A percentile compares a stretch with the other conserved stretches of the same genome.
Evolutionary conservation across 2,329 filamentous ascomycete genomes (phyloP).

Genomic region (Aspergillus viridinutans): DNA sequence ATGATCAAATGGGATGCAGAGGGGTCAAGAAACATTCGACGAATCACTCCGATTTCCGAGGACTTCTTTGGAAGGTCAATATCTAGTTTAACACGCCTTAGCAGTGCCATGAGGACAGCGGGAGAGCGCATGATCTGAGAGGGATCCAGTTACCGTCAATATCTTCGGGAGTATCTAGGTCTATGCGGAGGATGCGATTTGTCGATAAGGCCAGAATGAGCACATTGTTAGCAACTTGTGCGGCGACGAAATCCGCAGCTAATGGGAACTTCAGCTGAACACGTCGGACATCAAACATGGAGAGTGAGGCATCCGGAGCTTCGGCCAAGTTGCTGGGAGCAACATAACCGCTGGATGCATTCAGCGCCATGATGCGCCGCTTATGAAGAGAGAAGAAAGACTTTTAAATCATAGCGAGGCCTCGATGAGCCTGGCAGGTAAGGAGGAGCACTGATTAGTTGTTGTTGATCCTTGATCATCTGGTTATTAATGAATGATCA

Average conservation of each 20-base stretch:
- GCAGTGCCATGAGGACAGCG: slow-evolving; percentile 2
- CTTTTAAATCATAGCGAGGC: slow-evolving; percentile 28
- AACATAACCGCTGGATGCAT: slow-evolving; percentile 67
- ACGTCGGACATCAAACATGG: slow-evolving; percentile 90
- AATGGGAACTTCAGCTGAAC: slow-evolving; percentile 94
- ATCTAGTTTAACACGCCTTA: slow-evolving; percentile 53
- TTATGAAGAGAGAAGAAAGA: slow-evolving; percentile 3
- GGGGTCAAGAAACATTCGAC: slow-evolving; percentile 94
- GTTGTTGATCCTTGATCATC: not conserved
- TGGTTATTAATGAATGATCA: not conserved
- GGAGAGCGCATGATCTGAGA: not conserved
- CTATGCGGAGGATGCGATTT: slow-evolving; percentile 87
- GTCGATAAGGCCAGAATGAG: slow-evolving; percentile 88
- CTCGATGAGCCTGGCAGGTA: slow-evolving; percentile 5
- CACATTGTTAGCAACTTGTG: slow-evolving; percentile 96
- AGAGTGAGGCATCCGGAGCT: slow-evolving; percentile 60
- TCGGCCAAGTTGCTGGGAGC: slow-evolving; percentile 60
- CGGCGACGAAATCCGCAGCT: slow-evolving; percentile 91
- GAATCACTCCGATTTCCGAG: slow-evolving; percentile 85
- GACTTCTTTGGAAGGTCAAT: slow-evolving; percentile 95
- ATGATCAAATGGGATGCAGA: slow-evolving; percentile 92
- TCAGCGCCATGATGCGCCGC: slow-evolving; percentile 61
- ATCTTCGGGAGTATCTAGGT: slow-evolving; percentile 87
- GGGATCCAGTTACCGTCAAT: slow-evolving; percentile 66
- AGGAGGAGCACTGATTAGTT: slow-evolving; percentile 18